Evolutionary conservation across 306 rosid species (phyloP), one percentile per base, ranked within the genome.

Genomic region (Quercus glauca): DNA sequence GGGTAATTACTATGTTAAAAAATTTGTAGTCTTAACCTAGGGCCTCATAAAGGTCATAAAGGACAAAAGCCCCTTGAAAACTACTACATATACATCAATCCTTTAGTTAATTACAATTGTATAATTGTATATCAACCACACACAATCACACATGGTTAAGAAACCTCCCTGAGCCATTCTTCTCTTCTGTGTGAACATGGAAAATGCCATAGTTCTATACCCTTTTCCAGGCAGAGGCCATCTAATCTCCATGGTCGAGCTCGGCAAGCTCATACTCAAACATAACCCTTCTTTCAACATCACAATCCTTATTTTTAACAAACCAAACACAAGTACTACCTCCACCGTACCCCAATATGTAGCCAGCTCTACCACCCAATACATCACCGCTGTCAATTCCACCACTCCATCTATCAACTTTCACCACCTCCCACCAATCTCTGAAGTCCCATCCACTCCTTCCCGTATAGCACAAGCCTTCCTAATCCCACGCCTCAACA

Each of bases 221-320:
- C 80, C 80, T 9, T 75, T 8, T 58, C 45, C 65, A 9, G 84
- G 73, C 1, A 76, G 77, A 23, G 80, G 80, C 20, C 76, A 76
- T 55, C 51, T 76, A 6, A 33, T 71, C 5, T 4, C 85, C 73
- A 81, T 81, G 80, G 77, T 81, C 2, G 85, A 81, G 43, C 56
- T 81, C 5, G 81, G 73, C 49, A 81, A 81, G 52, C 73, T 76
- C 60, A 6, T 76, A 45, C 72, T 59, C 35, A 26, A 61, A 6
- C 80, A 57, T 61, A 7, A 69, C 80, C 80, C 84, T 2, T 26
- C 76, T 3, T 45, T 20, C 37, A 20, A 35, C 28, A 37, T 56
- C 73, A 55, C 35, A 2, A 5, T 37, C n/a, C 9, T 57, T 35
- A 33, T 59, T 19, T 28, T 72, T 4, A 52, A 10, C 74, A 14